Evolutionary conservation across 75 land plant genomes (phyloP).

Genomic region (Picea sitchensis): DNA sequence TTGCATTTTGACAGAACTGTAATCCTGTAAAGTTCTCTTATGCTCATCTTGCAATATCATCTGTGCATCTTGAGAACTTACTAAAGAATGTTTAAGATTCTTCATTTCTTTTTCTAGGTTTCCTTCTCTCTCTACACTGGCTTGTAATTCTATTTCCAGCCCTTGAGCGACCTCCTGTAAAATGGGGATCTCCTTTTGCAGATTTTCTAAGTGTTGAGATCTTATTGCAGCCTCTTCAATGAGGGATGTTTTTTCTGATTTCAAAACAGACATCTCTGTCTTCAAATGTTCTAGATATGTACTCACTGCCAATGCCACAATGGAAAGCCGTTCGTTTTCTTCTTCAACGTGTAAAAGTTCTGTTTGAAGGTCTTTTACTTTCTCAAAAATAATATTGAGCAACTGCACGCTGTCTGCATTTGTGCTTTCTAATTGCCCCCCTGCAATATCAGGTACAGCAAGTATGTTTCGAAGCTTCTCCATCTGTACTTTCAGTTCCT

Average conservation of each 20-base stretch:
- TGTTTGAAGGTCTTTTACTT: background rate
- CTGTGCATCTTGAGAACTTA: conserved; percentile 1
- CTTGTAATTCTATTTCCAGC: conserved; percentile 2
- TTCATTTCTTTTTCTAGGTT: background rate
- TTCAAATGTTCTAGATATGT: conserved; percentile 8
- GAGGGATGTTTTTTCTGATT: conserved; percentile 5
- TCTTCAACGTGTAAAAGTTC: conserved; percentile 4
- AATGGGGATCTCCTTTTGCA: background rate
- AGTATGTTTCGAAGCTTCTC: conserved; percentile 3
- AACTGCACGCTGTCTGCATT: background rate
- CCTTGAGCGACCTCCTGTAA: background rate
- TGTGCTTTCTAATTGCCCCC: background rate
- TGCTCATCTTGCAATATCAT: conserved; percentile 11
- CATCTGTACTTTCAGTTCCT: conserved; percentile 7
- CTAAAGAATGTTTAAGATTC: background rate
- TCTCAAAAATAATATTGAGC: background rate
- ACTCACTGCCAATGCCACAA: background rate
- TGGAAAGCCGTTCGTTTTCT: conserved; percentile 1
- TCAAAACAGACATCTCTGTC: background rate
- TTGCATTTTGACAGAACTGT: background rate
- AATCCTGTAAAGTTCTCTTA: conserved; percentile 8
- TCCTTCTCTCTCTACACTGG: background rate
- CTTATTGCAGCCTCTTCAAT: background rate
- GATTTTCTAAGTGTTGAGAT: conserved; percentile 1
- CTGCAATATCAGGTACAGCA: background rate